phyloP scores from a whole-genome alignment of 2,329 filamentous ascomycete species.

The Claviceps sp. region DNA sequence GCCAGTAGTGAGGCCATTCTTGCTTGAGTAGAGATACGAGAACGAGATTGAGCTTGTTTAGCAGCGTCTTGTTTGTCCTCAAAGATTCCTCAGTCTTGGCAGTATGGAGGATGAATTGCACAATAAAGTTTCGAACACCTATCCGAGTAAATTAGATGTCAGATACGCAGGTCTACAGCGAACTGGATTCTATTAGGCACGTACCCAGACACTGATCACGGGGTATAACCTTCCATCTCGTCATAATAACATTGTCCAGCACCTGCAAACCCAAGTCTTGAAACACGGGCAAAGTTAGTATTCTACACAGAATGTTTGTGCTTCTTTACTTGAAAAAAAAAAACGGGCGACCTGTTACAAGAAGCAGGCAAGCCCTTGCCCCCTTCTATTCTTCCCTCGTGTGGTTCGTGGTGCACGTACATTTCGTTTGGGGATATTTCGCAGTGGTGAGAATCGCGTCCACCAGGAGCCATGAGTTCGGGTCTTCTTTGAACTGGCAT shows the following conservation, averaged over 20 bases:
- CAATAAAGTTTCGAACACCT: conserved; percentile 98
- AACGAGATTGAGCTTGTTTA: conserved; percentile 97
- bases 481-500: conserved; percentile 90
- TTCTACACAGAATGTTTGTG: neutral
- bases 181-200: conserved; percentile 10
- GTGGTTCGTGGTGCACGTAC: conserved; percentile 34
- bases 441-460: conserved; percentile 93
- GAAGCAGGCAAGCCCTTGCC: neutral
- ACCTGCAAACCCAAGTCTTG: conserved; percentile 87
- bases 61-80: conserved; percentile 68
- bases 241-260: conserved; percentile 96
- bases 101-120: conserved; percentile 93
- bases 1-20: conserved; percentile 99
- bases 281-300: conserved; percentile 9
- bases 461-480: conserved; percentile 93
- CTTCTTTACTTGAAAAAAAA: neutral
- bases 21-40: conserved; percentile 97
- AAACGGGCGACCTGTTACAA: neutral
- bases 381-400: neutral
- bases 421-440: conserved; percentile 92
- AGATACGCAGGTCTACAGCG: neutral
- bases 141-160: conserved; percentile 5
- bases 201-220: conserved; percentile 85
- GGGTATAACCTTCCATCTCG: conserved; percentile 94
- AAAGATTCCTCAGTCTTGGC: conserved; percentile 83